A percentile compares a stretch with the other conserved stretches of the same genome.
Evolutionary conservation across 179 eudicot species (phyloP).

Genomic region (Heliamphora pulchella): DNA sequence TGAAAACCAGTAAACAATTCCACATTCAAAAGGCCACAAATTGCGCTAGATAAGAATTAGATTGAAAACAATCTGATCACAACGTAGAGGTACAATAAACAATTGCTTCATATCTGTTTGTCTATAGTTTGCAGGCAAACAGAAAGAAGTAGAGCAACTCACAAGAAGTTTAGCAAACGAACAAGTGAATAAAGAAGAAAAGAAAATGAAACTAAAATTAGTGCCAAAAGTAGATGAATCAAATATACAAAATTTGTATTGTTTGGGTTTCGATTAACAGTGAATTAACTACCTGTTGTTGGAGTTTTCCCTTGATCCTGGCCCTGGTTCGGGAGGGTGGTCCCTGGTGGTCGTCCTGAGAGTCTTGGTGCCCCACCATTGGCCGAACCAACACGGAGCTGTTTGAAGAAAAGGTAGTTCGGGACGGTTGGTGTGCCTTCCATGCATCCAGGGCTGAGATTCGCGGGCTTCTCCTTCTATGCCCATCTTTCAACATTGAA

Average conservation of each 20-base stretch:
- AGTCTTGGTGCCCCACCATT: no score
- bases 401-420: not conserved
- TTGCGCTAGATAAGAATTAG: not conserved
- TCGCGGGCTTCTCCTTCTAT: slow-evolving; percentile 35
- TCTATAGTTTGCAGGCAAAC: slow-evolving; percentile 5
- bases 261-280: not conserved
- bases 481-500: slow-evolving; percentile 18
- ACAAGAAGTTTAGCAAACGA: not conserved
- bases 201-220: not conserved
- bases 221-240: not conserved
- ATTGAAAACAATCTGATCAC: not conserved
- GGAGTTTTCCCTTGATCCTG: slow-evolving; percentile 17
- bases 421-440: slow-evolving; percentile 6
- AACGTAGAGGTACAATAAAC: not conserved
- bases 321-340: slow-evolving; percentile 5
- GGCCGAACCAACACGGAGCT: not conserved
- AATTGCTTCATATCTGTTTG: not conserved
- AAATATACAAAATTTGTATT: not conserved
- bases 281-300: not conserved
- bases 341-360: not conserved
- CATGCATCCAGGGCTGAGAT: slow-evolving; percentile 27
- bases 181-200: no score
- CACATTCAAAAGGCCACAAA: not conserved
- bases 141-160: not conserved
- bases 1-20: not conserved